Evolutionary conservation across 768 basidiomycete species (phyloP), one percentile per base, ranked within the genome.

Genomic region (Suillus tomentosus): DNA sequence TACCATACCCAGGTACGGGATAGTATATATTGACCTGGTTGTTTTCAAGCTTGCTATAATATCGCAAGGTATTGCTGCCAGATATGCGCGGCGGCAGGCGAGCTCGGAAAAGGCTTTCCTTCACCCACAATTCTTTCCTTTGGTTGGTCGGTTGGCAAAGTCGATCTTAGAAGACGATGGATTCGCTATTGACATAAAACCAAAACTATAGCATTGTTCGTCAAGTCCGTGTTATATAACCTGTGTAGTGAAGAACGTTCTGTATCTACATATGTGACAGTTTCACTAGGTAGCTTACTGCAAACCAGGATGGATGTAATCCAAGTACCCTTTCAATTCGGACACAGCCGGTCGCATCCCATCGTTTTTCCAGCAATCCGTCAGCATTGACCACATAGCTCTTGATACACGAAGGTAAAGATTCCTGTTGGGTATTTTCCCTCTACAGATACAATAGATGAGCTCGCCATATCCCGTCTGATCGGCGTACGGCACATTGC

Each of bases 11-110:
- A 39, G 15, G 2, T 27, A 19, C 34, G 2, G 22, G 15, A n/a
- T 9, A 24, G 37, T 42, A 63, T 60, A 64, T 40, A 53, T 48
- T 43, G 40, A 37, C 58, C 57, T 60, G 62, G 43, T 58, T 27
- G 53, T 58, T 65, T 19, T 57, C 19, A 68, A 91, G 91, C 76
- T 91, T 31, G 83, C 92, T 0, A 83, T 96, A 64, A 96, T 97
- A 68, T 79, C 86, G 1, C 95, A 97, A 77, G 95, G 95, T 4
- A 95, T 97, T 66, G 92, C 95, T 2, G 95, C 95, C 37, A 85
- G 95, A 51, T 86, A 85, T 60, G 93, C 94, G 1, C 82, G 89
- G 31, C 86, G 92, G 22, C 95, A 97, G 75, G 94, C 95, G 4
- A 95, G 92, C 72, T 96, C 94, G 0, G 94, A 94, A 74, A 79